A percentile compares a stretch with the other conserved stretches of the same genome.
phyloP scores from a whole-genome alignment of 805 yeast species.

The Kluyveromyces wickerhamii region DNA sequence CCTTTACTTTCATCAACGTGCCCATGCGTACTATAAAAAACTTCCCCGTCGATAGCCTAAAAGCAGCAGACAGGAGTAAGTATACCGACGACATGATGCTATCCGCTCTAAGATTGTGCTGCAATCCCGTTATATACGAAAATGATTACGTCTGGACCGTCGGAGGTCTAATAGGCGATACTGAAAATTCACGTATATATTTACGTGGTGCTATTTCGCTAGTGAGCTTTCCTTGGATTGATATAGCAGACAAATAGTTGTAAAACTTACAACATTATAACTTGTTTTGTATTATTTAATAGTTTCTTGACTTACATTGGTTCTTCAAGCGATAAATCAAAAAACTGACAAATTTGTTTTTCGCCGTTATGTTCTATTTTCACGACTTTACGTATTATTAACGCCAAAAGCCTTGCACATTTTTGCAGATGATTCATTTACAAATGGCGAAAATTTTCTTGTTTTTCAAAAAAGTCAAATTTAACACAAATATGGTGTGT shows the following conservation, averaged over 20 bases:
- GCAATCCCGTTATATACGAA: conserved; percentile 1
- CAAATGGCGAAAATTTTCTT: too few relatives aligned
- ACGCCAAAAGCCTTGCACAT: too few relatives aligned
- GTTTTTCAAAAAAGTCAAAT: too few relatives aligned
- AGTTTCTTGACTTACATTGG: too few relatives aligned
- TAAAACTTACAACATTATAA: not conserved
- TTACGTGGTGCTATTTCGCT: conserved; percentile 26
- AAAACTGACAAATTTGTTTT: too few relatives aligned
- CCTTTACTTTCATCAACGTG: conserved; percentile 4
- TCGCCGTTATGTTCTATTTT: too few relatives aligned
- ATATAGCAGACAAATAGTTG: conserved; percentile 14
- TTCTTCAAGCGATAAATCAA: too few relatives aligned
- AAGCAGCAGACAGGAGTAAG: not conserved
- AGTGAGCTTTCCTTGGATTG: conserved; percentile 23
- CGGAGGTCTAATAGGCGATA: conserved; percentile 22
- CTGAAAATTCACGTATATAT: conserved; percentile 11
- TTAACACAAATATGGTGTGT: too few relatives aligned
- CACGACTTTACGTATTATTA: too few relatives aligned
- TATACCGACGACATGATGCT: conserved; percentile 1
- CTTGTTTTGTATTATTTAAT: conserved; percentile 1
- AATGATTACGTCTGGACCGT: conserved; percentile 12
- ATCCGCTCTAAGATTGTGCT: not conserved
- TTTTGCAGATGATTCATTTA: too few relatives aligned
- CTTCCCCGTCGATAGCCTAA: not conserved
- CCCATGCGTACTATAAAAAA: not conserved